Evolutionary conservation across 1,284 basidiomycete genomes (phyloP), one percentile per base, ranked within the genome.

Genomic region (Trichosporon sp.): DNA sequence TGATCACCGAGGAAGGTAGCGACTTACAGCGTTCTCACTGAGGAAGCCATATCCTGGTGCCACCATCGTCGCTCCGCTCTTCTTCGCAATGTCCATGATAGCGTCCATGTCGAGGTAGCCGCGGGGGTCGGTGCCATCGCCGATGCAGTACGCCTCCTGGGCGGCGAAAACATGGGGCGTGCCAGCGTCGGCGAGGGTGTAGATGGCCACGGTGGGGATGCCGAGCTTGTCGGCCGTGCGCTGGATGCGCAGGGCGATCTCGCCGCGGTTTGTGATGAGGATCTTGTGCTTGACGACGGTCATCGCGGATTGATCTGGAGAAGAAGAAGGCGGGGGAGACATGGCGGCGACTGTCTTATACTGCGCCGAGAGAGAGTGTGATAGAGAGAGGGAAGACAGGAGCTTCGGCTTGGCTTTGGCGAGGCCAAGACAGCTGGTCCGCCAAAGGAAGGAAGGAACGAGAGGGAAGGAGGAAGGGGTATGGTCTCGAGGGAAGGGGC

Each of bases 161-260:
- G 76, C 80, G 58, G 74, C 67, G 40, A 69, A 71, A 23, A 93
- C 92, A 78, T 95, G 92, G 61, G 92, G 78, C 0, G 90, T 85
- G 69, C 87, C 82, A 27, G 84, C 84, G 71, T 97, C 94, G 8
- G 87, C 91, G 57, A 92, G 89, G 62, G 90, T 92, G 76, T 90
- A 96, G 31, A 96, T 90, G 1, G 92, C 92, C 16, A 96, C 91
- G 0, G 90, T 93, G 83, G 86, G 87, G 73, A 96, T 88, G 1
- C 92, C 93, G 0, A 96, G 83, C 73, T 90, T 89, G 78, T 84
- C 87, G n/a, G 91, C 91, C 0, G 94, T 94, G 46, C 89, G 87
- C 68, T 95, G 94, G 60, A 96, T 90, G 40, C 94, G 87, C 76
- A 92, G 93, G 3, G 94, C 94, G 67, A 96, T 96, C 81, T 97